These are phyloP conservation scores for Chrysoporthe cubensis DNA, from an alignment of 2,329 filamentous ascomycete genomes.

Conservation along the genomic window DNA sequence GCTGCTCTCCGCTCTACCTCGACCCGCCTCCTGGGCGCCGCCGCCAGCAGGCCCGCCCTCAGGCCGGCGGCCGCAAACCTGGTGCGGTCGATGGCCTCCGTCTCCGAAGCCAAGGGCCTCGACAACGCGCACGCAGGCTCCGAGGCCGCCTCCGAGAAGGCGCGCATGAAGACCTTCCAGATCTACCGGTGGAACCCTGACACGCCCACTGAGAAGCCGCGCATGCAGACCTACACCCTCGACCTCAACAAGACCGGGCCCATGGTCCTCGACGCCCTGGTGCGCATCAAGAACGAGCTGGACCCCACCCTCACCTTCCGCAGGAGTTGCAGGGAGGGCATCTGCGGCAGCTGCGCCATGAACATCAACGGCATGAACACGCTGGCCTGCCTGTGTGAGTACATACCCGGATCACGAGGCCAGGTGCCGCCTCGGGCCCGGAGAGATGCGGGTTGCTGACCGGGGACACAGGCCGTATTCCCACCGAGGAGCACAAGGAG, in stretches of 20 bases:
- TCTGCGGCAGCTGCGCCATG: conserved; percentile 98
- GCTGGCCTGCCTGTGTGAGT: conserved; percentile 93
- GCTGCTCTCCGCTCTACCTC: conserved; percentile 64
- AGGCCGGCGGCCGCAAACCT: conserved; percentile 44
- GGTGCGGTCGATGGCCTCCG: conserved; percentile 58
- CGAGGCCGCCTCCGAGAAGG: conserved; percentile 60
- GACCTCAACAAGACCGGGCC: conserved; percentile 99
- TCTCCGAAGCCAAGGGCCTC: conserved; percentile 52
- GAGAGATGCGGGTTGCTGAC: conserved; percentile 4
- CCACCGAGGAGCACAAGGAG: conserved; percentile 77
- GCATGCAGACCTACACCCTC: conserved; percentile 92
- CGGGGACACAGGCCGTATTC: conserved; percentile 78
- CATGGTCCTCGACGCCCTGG: conserved; percentile 96
- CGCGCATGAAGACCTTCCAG: conserved; percentile 90
- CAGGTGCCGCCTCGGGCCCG: neutral
- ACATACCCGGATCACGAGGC: neutral
- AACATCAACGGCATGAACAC: conserved; percentile 99
- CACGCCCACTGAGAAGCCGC: conserved; percentile 86
- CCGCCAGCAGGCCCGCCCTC: conserved; percentile 47
- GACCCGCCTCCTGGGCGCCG: conserved; percentile 54
- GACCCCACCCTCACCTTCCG: conserved; percentile 97
- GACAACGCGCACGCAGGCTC: conserved; percentile 23
- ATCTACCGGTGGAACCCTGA: conserved; percentile 99
- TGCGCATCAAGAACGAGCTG: conserved; percentile 98
- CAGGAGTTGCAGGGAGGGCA: conserved; percentile 94